Percentiles rank a stretch among this genome's conserved stretches.
Conservation (phyloP, 1,284 basidiomycete species). For the Trichosporon sp. region DNA sequence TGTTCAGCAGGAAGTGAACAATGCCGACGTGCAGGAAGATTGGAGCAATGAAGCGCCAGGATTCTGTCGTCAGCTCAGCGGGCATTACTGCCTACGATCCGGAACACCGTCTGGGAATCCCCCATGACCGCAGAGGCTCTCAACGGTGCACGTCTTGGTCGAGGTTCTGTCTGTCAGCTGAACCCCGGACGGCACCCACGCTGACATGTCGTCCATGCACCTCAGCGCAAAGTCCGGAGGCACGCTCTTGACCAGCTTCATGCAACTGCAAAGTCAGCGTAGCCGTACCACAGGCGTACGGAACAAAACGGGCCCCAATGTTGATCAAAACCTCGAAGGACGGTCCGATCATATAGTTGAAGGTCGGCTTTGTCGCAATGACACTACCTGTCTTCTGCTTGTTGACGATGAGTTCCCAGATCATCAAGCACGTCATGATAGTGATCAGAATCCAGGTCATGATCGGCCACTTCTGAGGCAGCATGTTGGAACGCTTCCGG, state of each 20-base stretch:
- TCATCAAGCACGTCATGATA: constrained; percentile 66
- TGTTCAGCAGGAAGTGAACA: constrained; percentile 80
- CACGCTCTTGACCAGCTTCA: constrained; percentile 55
- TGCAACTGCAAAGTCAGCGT: constrained; percentile 26
- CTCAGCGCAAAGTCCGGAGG: constrained; percentile 60
- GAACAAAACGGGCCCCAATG: constrained; percentile 82
- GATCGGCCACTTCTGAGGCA: constrained; percentile 72
- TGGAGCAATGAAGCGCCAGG: constrained; percentile 68
- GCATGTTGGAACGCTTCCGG: constrained; percentile 74
- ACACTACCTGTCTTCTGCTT: constrained; percentile 67
- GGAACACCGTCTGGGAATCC: constrained; percentile 66
- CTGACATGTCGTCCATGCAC: constrained; percentile 56
- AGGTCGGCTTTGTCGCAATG: constrained; percentile 70
- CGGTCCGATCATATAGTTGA: constrained; percentile 91
- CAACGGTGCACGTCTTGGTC: constrained; percentile 66
- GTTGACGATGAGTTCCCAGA: constrained; percentile 75
- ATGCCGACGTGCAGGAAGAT: constrained; percentile 91
- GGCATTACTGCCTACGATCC: constrained; percentile 68
- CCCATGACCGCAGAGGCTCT: constrained; percentile 81
- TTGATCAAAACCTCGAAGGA: constrained; percentile 77
- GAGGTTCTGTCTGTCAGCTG: constrained; percentile 58
- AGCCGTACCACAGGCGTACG: constrained; percentile 31
- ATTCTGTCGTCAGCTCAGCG: constrained; percentile 25
- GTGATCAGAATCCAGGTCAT: constrained; percentile 48
- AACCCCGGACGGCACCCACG: constrained; percentile 20